A percentile compares a stretch with the other conserved stretches of the same genome.
These are phyloP conservation scores for Cyclocybe aegerita DNA, from an alignment of 768 basidiomycete species.

Conservation along the genomic window DNA sequence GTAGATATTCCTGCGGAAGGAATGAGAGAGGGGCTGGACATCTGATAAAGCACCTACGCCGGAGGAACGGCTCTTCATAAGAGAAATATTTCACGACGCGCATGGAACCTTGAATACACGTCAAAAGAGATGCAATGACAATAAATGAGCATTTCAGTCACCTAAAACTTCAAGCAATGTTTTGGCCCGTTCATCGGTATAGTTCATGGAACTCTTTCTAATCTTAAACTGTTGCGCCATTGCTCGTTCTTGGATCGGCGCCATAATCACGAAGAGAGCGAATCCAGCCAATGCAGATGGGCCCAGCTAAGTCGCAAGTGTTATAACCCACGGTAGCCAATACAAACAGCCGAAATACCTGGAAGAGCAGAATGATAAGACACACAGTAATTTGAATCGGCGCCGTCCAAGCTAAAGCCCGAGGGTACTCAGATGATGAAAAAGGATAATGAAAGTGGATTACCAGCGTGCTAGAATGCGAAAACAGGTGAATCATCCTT, in stretches of 20 bases:
- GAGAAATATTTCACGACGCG: slow-evolving; percentile 77
- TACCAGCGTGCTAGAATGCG: slow-evolving; percentile 13
- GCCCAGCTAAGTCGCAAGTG: slow-evolving; percentile 45
- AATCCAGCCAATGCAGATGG: slow-evolving; percentile 73
- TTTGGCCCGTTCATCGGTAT: slow-evolving; percentile 63
- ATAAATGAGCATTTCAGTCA: slow-evolving; percentile 14
- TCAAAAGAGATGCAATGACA: neutral
- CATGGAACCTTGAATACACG: slow-evolving; percentile 47
- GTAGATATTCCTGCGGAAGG: slow-evolving; percentile 48
- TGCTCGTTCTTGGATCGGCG: slow-evolving; percentile 61
- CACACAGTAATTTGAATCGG: slow-evolving; percentile 65
- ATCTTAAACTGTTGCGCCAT: slow-evolving; percentile 59
- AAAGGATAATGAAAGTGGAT: neutral
- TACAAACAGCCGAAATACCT: slow-evolving; percentile 32
- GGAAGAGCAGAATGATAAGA: slow-evolving; percentile 55
- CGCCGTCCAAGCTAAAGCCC: slow-evolving; percentile 54
- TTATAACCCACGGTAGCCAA: neutral
- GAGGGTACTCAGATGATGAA: neutral
- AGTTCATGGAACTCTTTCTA: slow-evolving; percentile 54
- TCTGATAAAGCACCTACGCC: slow-evolving; percentile 38
- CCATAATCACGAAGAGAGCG: slow-evolving; percentile 59
- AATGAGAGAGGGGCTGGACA: neutral
- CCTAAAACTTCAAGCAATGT: slow-evolving; percentile 66
- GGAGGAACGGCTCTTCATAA: slow-evolving; percentile 67
- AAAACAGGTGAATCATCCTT: neutral